Conservation (phyloP, 2,329 filamentous ascomycete genomes). For the Aspergillus phoenicis region DNA sequence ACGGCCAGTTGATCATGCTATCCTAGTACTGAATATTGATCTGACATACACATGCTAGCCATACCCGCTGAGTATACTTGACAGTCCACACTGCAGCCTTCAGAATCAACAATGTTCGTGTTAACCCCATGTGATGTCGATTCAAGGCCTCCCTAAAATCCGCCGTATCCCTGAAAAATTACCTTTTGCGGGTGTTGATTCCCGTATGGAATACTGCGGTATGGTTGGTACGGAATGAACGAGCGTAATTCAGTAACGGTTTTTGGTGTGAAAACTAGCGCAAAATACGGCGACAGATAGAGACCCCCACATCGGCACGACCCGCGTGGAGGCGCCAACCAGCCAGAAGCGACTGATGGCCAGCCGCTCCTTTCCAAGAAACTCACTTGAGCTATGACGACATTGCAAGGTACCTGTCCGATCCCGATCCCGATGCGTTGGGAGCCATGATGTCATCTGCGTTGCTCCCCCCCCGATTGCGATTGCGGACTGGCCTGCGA, state of each 20-base stretch:
- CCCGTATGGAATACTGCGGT: background rate
- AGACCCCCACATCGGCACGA: slow-evolving; percentile 23
- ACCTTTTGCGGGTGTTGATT: background rate
- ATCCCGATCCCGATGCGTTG: background rate
- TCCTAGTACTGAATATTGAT: too few relatives aligned
- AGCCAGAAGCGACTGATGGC: background rate
- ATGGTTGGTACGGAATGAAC: background rate
- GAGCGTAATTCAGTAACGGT: background rate
- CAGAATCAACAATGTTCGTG: too few relatives aligned
- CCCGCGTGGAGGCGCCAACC: slow-evolving; percentile 18
- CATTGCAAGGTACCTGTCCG: background rate
- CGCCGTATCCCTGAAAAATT: background rate
- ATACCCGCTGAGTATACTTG: too few relatives aligned
- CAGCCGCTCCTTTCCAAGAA: slow-evolving; percentile 6
- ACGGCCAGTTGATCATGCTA: too few relatives aligned
- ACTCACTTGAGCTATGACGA: slow-evolving; percentile 4
- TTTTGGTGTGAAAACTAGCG: slow-evolving; percentile 3
- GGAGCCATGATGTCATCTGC: background rate
- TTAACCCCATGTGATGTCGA: too few relatives aligned
- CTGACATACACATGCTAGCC: too few relatives aligned
- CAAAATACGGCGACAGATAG: slow-evolving; percentile 2
- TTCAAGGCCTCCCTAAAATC: too few relatives aligned
- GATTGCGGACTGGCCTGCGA: too few relatives aligned
- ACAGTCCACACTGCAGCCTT: too few relatives aligned
- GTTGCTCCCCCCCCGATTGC: too few relatives aligned